phyloP scores from a whole-genome alignment of 208 protist genomes.

The Wallacemonas sp. region DNA sequence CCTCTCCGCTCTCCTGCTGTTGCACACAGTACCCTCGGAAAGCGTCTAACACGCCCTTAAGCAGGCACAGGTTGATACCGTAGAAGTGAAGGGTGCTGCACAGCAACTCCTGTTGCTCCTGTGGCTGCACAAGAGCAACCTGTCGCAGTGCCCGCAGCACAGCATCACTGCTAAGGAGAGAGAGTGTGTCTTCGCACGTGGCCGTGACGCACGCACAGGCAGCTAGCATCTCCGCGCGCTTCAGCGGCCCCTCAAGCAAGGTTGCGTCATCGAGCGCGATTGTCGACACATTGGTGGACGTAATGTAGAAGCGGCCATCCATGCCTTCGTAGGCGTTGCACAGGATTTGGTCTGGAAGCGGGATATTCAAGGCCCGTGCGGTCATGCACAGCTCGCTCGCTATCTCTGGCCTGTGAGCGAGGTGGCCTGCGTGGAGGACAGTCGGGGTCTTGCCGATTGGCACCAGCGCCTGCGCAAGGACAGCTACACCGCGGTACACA shows the following conservation, averaged over 20 bases:
- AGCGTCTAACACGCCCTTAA: constrained; percentile 31
- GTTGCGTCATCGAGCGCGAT: constrained; percentile 23
- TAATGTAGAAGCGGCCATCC: constrained; percentile 48
- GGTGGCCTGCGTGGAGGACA: constrained; percentile 32
- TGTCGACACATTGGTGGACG: constrained; percentile 32
- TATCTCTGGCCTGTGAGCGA: constrained; percentile 27
- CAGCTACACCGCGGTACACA: constrained; percentile 53
- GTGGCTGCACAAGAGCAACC: constrained; percentile 1
- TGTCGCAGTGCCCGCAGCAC: constrained; percentile 21
- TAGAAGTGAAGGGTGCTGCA: constrained; percentile 45
- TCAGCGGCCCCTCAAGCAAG: constrained; percentile 30
- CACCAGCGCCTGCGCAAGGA: constrained; percentile 52
- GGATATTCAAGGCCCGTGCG: constrained; percentile 46
- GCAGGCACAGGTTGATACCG: constrained; percentile 47
- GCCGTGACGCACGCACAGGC: constrained; percentile 31
- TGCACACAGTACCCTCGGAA: constrained; percentile 13
- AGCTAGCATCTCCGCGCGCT: constrained; percentile 47
- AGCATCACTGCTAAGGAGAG: constrained; percentile 18
- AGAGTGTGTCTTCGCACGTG: constrained; percentile 36
- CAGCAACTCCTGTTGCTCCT: constrained; percentile 23
- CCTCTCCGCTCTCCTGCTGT: background rate
- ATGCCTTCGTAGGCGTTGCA: constrained; percentile 45
- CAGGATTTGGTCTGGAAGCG: constrained; percentile 27
- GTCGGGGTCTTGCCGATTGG: constrained; percentile 33
- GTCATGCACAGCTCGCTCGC: constrained; percentile 42